Evolutionary conservation across 306 rosid genomes (phyloP), one percentile per base, ranked within the genome.

Genomic region (Cucumis cinereus): DNA sequence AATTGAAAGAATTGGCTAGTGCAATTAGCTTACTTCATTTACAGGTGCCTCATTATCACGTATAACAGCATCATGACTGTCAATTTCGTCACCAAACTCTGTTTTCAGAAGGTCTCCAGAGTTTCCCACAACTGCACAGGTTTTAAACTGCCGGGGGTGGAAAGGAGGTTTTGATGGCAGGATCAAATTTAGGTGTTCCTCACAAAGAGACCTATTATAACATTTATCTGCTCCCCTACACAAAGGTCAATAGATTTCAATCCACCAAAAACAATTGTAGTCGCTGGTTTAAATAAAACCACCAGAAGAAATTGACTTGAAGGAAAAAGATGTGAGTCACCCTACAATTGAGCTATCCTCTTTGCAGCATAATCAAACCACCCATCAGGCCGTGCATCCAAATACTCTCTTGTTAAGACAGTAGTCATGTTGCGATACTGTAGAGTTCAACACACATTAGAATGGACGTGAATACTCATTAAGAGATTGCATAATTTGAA

Each of bases 31-130:
- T 83, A 93, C 98, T 90, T 90, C 88, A 84, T 86, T 93, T 83
- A 93, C 97, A 61, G 98, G 98, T 80, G 98, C 98, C 86, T 93
- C 98, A 55, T 93, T 93, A 79, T 93, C 98, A 68, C 98, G 90
- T 77, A 93, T 84, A 76, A 93, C 94, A 78, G 93, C 97, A 82
- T 91, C 97, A 49, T 93, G 98, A 59, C 89, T 68, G 77, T 93
- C 98, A 83, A 93, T 91, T 81, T 93, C 98, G 81, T 87, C 10
- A 38, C 98, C 98, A 77, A 89, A 94, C 76, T 85, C 81, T 0
- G 93, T 94, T 81, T 89, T 90, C 75, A 94, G 85, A 83, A 94
- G 98, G 84, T 94, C 98, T 68, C 98, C 98, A 17, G 98, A 92
- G 79, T 94, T 94, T 75, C 98, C 98, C 76, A 94, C 98, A 86